Conservation (phyloP, 140 eudicot genomes). For the Stevia rebaudiana region DNA sequence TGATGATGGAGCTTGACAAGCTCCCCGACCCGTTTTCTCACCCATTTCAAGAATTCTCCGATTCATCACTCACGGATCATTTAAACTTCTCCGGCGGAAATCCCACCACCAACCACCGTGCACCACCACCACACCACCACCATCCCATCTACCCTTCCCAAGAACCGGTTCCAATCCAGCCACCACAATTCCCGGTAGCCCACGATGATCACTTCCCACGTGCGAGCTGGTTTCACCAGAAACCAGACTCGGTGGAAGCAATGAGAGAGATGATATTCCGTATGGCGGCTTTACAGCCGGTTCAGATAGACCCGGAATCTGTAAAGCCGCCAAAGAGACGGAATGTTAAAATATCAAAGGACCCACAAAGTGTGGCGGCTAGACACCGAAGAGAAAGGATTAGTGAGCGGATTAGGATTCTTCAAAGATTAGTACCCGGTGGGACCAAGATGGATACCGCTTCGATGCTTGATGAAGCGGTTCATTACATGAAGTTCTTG, state of each 20-base stretch:
- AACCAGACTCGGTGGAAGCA: slow-evolving; percentile 49
- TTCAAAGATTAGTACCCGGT: slow-evolving; percentile 75
- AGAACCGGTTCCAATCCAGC: not conserved
- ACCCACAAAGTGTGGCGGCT: slow-evolving; percentile 81
- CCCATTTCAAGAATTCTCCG: slow-evolving; percentile 23
- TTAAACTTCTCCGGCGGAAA: slow-evolving; percentile 33
- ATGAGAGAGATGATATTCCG: slow-evolving; percentile 76
- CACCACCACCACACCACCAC: not conserved
- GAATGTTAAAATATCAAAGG: slow-evolving; percentile 64
- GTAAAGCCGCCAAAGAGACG: slow-evolving; percentile 62
- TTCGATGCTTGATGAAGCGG: slow-evolving; percentile 80
- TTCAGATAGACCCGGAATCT: slow-evolving; percentile 57
- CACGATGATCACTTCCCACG: slow-evolving; percentile 26
- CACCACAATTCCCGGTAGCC: slow-evolving; percentile 5
- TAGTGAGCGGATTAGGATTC: slow-evolving; percentile 58
- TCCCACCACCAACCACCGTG: slow-evolving; percentile 26
- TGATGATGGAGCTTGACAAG: slow-evolving; percentile 41
- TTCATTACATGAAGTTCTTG: slow-evolving; percentile 60
- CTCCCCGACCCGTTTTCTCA: slow-evolving; percentile 39
- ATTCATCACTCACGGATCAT: slow-evolving; percentile 31
- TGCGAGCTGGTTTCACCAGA: slow-evolving; percentile 30
- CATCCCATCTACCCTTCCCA: not conserved
- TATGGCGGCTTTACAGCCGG: slow-evolving; percentile 70
- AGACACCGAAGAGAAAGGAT: slow-evolving; percentile 68
- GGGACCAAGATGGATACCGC: slow-evolving; percentile 85